A percentile compares a stretch with the other conserved stretches of the same genome.
These are phyloP conservation scores for Selaginella tamariscina DNA, from an alignment of 75 land plant species.

Conservation along the genomic window DNA sequence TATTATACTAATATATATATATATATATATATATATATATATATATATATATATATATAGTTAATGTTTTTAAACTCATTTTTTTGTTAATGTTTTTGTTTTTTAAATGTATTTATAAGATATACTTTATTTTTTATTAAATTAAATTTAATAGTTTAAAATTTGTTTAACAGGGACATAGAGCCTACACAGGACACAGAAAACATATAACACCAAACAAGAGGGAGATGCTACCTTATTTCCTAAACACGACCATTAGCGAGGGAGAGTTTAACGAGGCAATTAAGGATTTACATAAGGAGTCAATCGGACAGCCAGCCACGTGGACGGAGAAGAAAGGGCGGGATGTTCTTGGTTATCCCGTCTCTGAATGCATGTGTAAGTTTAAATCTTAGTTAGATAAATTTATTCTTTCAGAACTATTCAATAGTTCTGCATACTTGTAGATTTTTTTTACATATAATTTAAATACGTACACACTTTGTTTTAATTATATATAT, in stretches of 20 bases:
- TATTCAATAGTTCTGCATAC: no score
- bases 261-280: constrained; percentile 37
- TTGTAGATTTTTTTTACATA: no score
- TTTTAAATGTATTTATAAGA: no score
- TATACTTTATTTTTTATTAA: background rate
- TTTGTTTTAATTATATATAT: no score
- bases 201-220: constrained; percentile 72
- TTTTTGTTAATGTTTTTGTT: no score
- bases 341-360: constrained; percentile 53
- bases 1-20: no score
- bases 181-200: constrained; percentile 60
- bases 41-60: no score
- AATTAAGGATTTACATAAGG: constrained; percentile 37
- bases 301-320: constrained; percentile 46
- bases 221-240: constrained; percentile 43
- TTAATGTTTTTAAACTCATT: no score
- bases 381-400: constrained; percentile 2
- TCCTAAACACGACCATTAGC: constrained; percentile 32
- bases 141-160: background rate
- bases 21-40: no score
- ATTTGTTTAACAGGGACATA: constrained; percentile 40
- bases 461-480: no score
- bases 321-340: constrained; percentile 34
- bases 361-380: constrained; percentile 87
- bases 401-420: background rate